A percentile compares a stretch with the other conserved stretches of the same genome.
Evolutionary conservation across 306 rosid genomes (phyloP).

Genomic region (Carpinus viminea): DNA sequence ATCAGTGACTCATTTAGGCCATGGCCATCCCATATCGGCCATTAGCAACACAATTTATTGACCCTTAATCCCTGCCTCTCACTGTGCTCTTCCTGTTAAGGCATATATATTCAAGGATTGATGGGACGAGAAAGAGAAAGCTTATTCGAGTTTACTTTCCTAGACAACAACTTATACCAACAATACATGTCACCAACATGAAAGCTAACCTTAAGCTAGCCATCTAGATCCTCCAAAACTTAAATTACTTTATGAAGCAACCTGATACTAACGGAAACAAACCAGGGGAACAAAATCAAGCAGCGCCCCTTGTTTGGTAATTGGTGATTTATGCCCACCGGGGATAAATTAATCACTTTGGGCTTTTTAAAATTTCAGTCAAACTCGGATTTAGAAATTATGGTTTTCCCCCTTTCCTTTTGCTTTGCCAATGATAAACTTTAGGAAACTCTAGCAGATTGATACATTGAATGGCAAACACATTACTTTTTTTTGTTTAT

Average conservation of each 20-base stretch:
- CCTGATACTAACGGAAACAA: neutral
- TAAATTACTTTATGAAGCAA: neutral
- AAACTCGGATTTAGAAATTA: neutral
- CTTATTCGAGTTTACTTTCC: neutral
- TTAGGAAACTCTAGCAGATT: neutral
- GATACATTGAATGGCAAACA: neutral
- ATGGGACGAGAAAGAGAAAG: too few relatives aligned
- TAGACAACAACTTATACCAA: neutral
- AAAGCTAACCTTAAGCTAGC: neutral
- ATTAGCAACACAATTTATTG: too few relatives aligned
- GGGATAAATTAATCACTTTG: neutral
- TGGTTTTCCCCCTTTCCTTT: neutral
- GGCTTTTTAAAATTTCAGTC: neutral
- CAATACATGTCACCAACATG: neutral
- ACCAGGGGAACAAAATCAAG: slow-evolving; percentile 15
- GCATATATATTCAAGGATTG: too few relatives aligned
- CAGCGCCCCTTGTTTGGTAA: slow-evolving; percentile 25
- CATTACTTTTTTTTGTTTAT: neutral
- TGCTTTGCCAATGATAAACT: neutral
- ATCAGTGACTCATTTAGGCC: too few relatives aligned
- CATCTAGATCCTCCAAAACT: neutral
- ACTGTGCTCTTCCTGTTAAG: too few relatives aligned
- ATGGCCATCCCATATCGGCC: too few relatives aligned
- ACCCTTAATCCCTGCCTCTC: too few relatives aligned
- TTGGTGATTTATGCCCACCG: neutral